phyloP scores from a whole-genome alignment of 352 stramenopile genomes.

The Globisporangium nagaii region DNA sequence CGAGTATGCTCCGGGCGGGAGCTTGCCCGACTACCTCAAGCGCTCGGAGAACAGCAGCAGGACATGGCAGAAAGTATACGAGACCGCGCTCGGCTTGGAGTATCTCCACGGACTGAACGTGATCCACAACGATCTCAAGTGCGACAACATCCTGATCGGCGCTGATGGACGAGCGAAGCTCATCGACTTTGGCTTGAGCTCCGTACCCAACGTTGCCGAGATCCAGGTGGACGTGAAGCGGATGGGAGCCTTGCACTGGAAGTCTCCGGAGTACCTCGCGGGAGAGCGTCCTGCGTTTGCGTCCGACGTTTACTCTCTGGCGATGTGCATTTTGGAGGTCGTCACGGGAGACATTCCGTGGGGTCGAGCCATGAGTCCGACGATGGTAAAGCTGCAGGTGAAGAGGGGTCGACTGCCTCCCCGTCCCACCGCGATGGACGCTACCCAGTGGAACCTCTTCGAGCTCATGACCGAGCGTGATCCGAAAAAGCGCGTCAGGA shows the following conservation, averaged over 20 bases:
- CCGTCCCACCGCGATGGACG: not conserved
- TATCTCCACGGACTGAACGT: not conserved
- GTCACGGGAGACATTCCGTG: not conserved
- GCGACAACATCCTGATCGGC: constrained; percentile 77
- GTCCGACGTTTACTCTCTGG: not conserved
- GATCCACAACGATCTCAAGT: constrained; percentile 88
- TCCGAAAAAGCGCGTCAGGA: not conserved
- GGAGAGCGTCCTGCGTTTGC: not conserved
- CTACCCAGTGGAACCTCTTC: constrained; percentile 1
- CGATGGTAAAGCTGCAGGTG: not conserved
- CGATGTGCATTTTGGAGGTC: constrained; percentile 1
- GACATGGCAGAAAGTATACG: not conserved
- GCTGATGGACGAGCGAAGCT: not conserved
- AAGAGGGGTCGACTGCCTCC: not conserved
- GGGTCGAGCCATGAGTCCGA: not conserved
- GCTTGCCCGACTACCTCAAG: not conserved
- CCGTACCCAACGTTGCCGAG: not conserved
- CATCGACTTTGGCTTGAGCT: constrained; percentile 1
- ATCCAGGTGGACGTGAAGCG: not conserved
- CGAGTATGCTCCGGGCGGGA: not conserved
- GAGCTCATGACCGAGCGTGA: not conserved
- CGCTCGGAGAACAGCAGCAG: not conserved
- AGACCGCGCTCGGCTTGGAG: not conserved
- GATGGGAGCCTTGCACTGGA: not conserved
- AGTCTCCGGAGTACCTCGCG: not conserved